Base-by-base conservation (phyloP, 768 basidiomycete species). In the Mycena kentingensis region DNA sequence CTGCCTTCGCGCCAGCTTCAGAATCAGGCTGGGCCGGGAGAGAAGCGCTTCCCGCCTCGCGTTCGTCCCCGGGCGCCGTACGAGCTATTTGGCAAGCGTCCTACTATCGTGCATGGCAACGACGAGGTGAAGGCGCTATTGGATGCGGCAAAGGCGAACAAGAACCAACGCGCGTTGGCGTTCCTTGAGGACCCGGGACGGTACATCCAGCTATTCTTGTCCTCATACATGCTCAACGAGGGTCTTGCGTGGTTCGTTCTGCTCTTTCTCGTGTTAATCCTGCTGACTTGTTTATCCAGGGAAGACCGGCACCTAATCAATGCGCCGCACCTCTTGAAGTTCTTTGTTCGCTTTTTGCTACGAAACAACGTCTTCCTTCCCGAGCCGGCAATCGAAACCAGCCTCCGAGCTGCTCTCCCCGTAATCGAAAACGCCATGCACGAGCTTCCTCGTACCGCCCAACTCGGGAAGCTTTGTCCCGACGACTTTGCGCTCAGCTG, bases 171-270 rank as follows among this genome's bases (percentile, higher is more conserved):
- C 24, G 68, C 83, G 46, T 61, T 73, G 0, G 55, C 66, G 4
- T 92, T 92, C 65, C 68, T 92, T 52, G 68, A 76, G 32, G 75
- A 88, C 49, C 87, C 90, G 0, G 86, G 83, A 57, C 66, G 64
- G 8, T 67, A 73, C 26, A 68, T 85, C 47, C 81, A 74, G 49
- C 74, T 88, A 18, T 92, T 90, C 67, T 71, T 92, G 53, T 86
- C 87, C 0, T 86, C 86, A 4, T 79, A 82, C 59, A 85, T 83
- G 70, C 75, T 81, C 29, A 78, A 82, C 48, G 80, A 82, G 51
- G 90, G 90, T 22, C 74, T 88, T 41, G 77, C 83, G 49, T 90
- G 85, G 88, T 88, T 53, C n/a, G 76, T 63, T 8, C 44, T 16
- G 55, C 25, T 28, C 46, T 39, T 41, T 6, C 26, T 34, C 44